Evolutionary conservation across 2,329 filamentous ascomycete species (phyloP).

Genomic region (Calonectria pseudoturangicola): DNA sequence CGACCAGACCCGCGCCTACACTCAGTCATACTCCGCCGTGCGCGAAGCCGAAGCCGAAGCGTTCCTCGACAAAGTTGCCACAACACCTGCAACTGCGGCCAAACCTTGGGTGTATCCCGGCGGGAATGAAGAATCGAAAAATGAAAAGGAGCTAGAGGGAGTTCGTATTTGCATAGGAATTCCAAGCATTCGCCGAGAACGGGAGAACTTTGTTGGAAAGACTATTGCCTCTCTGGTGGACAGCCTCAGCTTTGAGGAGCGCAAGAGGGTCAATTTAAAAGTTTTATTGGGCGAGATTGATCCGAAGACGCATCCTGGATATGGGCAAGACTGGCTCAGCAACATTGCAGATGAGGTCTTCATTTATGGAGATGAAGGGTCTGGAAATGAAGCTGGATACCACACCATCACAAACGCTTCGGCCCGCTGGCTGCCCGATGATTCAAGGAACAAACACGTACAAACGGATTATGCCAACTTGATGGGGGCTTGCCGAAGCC

Average conservation of each 20-base stretch:
- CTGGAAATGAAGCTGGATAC: slow-evolving; percentile 23
- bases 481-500: slow-evolving; percentile 50
- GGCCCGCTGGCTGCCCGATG: slow-evolving; percentile 36
- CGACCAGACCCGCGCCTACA: slow-evolving; percentile 49
- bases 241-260: slow-evolving; percentile 52
- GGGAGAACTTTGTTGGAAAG: slow-evolving; percentile 51
- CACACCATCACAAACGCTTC: slow-evolving; percentile 39
- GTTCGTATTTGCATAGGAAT: slow-evolving; percentile 55
- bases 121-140: not conserved
- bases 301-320: slow-evolving; percentile 54
- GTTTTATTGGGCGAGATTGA: slow-evolving; percentile 56
- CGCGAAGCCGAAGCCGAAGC: slow-evolving; percentile 51
- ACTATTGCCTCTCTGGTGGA: slow-evolving; percentile 57
- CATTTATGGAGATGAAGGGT: slow-evolving; percentile 48
- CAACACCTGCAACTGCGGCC: slow-evolving; percentile 27
- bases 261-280: slow-evolving; percentile 53
- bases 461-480: slow-evolving; percentile 55
- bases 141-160: slow-evolving; percentile 12
- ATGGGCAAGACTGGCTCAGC: slow-evolving; percentile 55
- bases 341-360: slow-evolving; percentile 56
- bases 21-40: slow-evolving; percentile 48
- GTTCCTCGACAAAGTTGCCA: slow-evolving; percentile 41
- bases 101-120: slow-evolving; percentile 36
- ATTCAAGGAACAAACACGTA: slow-evolving; percentile 52
- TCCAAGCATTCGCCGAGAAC: slow-evolving; percentile 53